phyloP scores from a whole-genome alignment of 768 basidiomycete species.

The Lactarius evosmus region DNA sequence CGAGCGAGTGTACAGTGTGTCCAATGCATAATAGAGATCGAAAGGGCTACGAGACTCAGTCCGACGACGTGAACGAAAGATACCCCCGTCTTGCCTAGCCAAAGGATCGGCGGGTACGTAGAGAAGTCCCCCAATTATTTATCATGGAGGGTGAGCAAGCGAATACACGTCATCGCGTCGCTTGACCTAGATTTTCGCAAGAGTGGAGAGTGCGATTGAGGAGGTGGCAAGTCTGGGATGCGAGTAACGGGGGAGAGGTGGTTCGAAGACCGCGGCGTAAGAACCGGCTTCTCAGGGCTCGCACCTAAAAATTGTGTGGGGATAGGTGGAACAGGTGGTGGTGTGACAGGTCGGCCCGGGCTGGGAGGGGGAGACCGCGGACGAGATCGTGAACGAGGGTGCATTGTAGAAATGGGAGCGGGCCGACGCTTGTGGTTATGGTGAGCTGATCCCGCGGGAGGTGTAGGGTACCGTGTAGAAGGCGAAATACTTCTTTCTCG shows the following conservation, averaged over 20 bases:
- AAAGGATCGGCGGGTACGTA: neutral
- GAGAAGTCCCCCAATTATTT: conserved; percentile 26
- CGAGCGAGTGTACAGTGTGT: conserved; percentile 16
- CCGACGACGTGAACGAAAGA: neutral
- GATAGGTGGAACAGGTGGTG: conserved; percentile 28
- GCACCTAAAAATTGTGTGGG: conserved; percentile 22
- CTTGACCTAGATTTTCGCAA: conserved; percentile 29
- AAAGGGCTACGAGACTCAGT: conserved; percentile 12
- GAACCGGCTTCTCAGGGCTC: conserved; percentile 9
- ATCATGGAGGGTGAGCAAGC: conserved; percentile 47
- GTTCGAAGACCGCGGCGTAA: conserved; percentile 22
- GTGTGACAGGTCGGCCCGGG: conserved; percentile 24
- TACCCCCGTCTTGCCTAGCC: conserved; percentile 1
- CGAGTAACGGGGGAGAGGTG: conserved; percentile 34
- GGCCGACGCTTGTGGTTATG: conserved; percentile 30
- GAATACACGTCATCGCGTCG: conserved; percentile 49
- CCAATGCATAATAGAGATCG: conserved; percentile 16
- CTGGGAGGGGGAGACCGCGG: conserved; percentile 35
- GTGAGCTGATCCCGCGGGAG: conserved; percentile 34
- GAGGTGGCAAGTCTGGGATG: conserved; percentile 27
- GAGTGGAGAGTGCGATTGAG: conserved; percentile 9
- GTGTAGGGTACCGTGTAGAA: conserved; percentile 29
- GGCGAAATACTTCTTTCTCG: conserved; percentile 26
- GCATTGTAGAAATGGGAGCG: conserved; percentile 33
- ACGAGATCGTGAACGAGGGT: conserved; percentile 41